A percentile compares a stretch with the other conserved stretches of the same genome.
Evolutionary conservation across 1,284 basidiomycete genomes (phyloP).

Genomic region (Coniophora puteana): DNA sequence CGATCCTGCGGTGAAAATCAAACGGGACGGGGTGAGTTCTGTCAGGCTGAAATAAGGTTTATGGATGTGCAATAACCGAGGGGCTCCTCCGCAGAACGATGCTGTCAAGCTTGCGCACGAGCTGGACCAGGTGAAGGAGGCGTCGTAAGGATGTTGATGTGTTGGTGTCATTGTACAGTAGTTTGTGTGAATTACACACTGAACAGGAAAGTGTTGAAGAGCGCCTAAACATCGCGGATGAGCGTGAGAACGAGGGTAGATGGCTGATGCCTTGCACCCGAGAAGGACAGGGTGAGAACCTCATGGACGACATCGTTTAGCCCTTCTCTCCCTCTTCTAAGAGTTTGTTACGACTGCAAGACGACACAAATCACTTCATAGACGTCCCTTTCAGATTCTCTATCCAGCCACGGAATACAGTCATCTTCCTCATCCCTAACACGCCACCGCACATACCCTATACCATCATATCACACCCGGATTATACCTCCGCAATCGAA

Average conservation of each 20-base stretch:
- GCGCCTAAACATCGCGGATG: background rate
- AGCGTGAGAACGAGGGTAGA: slow-evolving; percentile 25
- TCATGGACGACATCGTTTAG: slow-evolving; percentile 8
- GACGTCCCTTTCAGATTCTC: slow-evolving; percentile 4
- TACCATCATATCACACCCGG: slow-evolving; percentile 21
- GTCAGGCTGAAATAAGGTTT: background rate
- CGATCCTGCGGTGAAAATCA: slow-evolving; percentile 39
- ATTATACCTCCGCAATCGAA: slow-evolving; percentile 14
- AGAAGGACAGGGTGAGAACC: slow-evolving; percentile 13
- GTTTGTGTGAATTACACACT: slow-evolving; percentile 1
- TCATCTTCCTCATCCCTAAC: slow-evolving; percentile 12
- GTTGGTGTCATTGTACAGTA: background rate
- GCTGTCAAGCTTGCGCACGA: slow-evolving; percentile 40
- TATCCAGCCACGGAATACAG: slow-evolving; percentile 10
- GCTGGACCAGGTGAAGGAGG: slow-evolving; percentile 32
- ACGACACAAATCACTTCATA: slow-evolving; percentile 14
- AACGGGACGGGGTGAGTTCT: slow-evolving; percentile 30
- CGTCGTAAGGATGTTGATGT: slow-evolving; percentile 8
- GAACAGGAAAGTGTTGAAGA: background rate
- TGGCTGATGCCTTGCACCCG: slow-evolving; percentile 15
- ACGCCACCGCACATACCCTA: no score
- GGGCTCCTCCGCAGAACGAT: slow-evolving; percentile 27
- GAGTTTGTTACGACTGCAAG: slow-evolving; percentile 21
- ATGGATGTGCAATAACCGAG: background rate
- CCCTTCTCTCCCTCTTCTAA: slow-evolving; percentile 8